These are phyloP conservation scores for Syzygium aqueum DNA, from an alignment of 345 rosid genomes.

Conservation along the genomic window DNA sequence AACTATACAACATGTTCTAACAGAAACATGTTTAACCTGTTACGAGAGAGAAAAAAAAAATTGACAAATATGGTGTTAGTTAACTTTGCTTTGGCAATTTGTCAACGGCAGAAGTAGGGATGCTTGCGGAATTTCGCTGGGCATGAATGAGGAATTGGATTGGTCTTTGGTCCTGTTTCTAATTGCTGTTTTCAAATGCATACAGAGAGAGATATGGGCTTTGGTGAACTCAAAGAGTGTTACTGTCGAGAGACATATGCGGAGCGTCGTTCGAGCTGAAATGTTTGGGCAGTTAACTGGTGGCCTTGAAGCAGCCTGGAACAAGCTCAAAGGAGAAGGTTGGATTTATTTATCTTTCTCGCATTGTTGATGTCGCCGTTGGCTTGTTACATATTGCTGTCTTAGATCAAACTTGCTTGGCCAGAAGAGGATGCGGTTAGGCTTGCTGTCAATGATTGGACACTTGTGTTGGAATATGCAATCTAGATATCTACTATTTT, in stretches of 20 bases:
- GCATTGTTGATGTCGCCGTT: not conserved
- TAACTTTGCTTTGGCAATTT: not conserved
- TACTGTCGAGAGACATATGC: conserved; percentile 27
- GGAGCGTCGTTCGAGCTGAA: conserved; percentile 61
- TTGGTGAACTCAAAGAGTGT: conserved; percentile 46
- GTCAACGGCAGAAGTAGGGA: not conserved
- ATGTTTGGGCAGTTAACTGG: conserved; percentile 92
- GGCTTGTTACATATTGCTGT: not conserved
- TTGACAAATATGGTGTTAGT: not conserved
- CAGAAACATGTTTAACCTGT: not conserved
- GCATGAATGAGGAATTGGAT: not conserved
- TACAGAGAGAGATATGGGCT: conserved; percentile 58
- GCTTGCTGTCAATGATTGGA: not conserved
- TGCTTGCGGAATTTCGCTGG: not conserved
- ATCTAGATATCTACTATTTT: not conserved
- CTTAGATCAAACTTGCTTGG: not conserved
- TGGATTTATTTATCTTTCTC: not conserved
- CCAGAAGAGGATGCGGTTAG: not conserved
- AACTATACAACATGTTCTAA: no score
- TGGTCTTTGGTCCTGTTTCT: not conserved
- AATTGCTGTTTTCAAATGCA: not conserved
- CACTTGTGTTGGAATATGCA: not conserved
- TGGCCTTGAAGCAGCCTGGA: conserved; percentile 98
- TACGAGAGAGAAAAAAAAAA: not conserved
- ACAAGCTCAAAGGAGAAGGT: conserved; percentile 97